Base-by-base conservation (phyloP, 345 rosid genomes). In the Triadica sebifera region DNA sequence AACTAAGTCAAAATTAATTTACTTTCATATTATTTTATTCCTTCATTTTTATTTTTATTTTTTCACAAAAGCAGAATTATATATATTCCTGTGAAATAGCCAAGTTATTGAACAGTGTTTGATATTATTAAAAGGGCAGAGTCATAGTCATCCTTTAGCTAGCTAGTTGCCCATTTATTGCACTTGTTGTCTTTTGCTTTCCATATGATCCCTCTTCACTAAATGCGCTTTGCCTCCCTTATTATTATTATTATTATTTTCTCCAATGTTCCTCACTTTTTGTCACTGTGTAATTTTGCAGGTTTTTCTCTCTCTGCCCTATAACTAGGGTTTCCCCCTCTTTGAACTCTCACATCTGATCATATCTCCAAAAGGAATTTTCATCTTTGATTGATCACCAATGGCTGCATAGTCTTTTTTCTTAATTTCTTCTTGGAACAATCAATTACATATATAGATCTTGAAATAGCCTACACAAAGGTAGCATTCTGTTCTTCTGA, bases 121-220 rank as follows among this genome's bases (percentile, higher is more conserved):
- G 59, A 56, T 60, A 78, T 78, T 67, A 78, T 74, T 69, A 65
- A 41, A 78, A 55, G 38, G 24, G 66, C 46, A 78, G 76, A 63
- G 82, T 75, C 70, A 72, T 20, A 66, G 74, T 75, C 77, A 66
- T 75, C 43, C 8, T 50, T 66, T 77, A 72, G 59, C 52, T 64
- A 43, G 62, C 59, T 64, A 51, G 58, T 65, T 75, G 74, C 80
- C 75, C 77, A 79, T 76, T 82, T 60, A 82, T 77, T 80, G 75
- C 83, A 39, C 43, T 80, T 80, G 83, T 80, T 80, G 83, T 83
- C 85, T 78, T 69, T 78, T 77, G 80, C 82, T 80, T 80, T 72
- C 67, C 73, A 50, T 29, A 4, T 20, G 3, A 20, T 63, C 75
- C 72, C 71, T 65, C 52, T 71, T 74, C 82, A 67, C 75, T 74